Conservation (phyloP, 192 early-diverging fungal species). For the Backusella westeae region DNA sequence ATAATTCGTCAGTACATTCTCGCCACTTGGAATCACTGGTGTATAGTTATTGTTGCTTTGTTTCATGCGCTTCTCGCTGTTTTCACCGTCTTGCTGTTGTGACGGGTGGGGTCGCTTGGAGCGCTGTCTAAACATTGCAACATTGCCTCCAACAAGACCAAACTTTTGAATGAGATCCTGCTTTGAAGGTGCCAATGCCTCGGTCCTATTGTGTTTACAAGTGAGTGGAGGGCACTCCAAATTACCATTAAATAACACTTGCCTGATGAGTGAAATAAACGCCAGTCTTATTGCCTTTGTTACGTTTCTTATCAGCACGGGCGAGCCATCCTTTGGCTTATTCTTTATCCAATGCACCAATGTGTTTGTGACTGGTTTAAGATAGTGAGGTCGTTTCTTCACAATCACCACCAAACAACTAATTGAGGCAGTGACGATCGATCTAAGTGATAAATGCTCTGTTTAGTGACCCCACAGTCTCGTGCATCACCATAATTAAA, state of each 20-base stretch:
- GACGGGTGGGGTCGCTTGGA: neutral
- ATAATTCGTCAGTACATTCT: constrained; percentile 17
- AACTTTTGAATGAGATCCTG: constrained; percentile 27
- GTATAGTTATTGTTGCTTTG: neutral
- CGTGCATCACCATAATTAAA: neutral
- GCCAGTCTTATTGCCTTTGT: constrained; percentile 32
- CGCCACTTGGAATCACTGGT: neutral
- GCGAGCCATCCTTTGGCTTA: constrained; percentile 10
- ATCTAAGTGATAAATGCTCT: neutral
- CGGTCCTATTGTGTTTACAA: neutral
- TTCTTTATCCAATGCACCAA: constrained; percentile 26
- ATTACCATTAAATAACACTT: neutral
- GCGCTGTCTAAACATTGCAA: constrained; percentile 21
- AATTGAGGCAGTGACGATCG: constrained; percentile 37
- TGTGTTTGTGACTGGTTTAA: constrained; percentile 11
- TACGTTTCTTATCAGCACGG: constrained; percentile 29
- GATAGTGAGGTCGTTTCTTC: constrained; percentile 34
- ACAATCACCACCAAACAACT: constrained; percentile 33
- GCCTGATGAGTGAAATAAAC: constrained; percentile 39
- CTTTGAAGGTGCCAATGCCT: constrained; percentile 19
- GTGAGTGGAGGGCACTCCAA: too few relatives aligned
- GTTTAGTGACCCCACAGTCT: constrained; percentile 5
- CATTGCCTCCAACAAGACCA: constrained; percentile 31
- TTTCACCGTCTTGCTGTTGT: constrained; percentile 5
- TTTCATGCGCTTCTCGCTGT: constrained; percentile 21